A percentile compares a stretch with the other conserved stretches of the same genome.
These are phyloP conservation scores for Pythium brachiatum DNA, from an alignment of 352 stramenopile species.

Conservation along the genomic window DNA sequence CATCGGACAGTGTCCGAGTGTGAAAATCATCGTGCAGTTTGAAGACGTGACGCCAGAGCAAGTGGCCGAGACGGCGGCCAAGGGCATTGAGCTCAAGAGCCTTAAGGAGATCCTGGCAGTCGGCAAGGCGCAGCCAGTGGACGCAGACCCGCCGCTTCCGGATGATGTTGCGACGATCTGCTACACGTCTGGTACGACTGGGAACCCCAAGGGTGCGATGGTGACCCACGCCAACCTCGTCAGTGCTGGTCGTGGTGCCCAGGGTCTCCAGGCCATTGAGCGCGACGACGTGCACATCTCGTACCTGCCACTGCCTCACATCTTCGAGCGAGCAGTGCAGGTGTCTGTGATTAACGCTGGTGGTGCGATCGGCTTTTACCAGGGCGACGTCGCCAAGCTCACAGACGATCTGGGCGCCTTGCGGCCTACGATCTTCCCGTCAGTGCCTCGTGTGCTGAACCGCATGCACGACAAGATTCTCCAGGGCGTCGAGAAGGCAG, in stretches of 20 bases:
- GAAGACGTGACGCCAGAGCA: constrained; percentile 32
- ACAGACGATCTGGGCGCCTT: constrained; percentile 92
- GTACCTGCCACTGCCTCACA: constrained; percentile 94
- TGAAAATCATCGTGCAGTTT: constrained; percentile 38
- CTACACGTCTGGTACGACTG: constrained; percentile 95
- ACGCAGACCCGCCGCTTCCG: constrained; percentile 35
- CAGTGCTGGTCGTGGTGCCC: not conserved
- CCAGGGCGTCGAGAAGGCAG: constrained; percentile 38
- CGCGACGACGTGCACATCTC: constrained; percentile 90
- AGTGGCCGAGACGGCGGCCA: constrained; percentile 15
- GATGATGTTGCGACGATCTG: constrained; percentile 88
- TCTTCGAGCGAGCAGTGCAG: constrained; percentile 92
- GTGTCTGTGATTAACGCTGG: constrained; percentile 78
- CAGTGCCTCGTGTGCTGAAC: constrained; percentile 92
- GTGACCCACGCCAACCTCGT: constrained; percentile 80
- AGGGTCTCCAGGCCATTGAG: too few species aligned
- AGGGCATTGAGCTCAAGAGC: constrained; percentile 32
- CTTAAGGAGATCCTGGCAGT: constrained; percentile 28
- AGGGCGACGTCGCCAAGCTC: constrained; percentile 84
- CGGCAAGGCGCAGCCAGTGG: constrained; percentile 23
- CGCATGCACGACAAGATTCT: constrained; percentile 95
- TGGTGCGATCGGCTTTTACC: constrained; percentile 66
- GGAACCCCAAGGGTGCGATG: constrained; percentile 93
- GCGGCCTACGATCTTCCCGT: constrained; percentile 89
- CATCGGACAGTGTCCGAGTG: constrained; percentile 28